A percentile compares a stretch with the other conserved stretches of the same genome.
These are phyloP conservation scores for Hypoxylon lenormandii DNA, from an alignment of 495 filamentous ascomycete species.

Conservation along the genomic window DNA sequence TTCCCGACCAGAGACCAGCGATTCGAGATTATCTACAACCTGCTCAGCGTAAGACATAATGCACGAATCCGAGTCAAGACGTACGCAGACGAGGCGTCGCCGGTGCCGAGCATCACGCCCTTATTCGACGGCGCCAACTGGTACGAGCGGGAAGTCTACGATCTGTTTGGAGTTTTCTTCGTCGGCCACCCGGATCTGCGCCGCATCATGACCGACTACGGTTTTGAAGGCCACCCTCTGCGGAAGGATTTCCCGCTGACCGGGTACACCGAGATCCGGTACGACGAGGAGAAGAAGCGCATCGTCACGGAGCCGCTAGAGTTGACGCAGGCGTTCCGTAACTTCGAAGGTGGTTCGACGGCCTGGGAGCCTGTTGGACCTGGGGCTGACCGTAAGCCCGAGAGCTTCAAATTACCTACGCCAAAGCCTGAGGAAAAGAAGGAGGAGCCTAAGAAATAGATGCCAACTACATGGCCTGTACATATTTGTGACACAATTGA, in stretches of 20 bases:
- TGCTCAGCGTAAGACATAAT: constrained; percentile 95
- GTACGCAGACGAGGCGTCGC: constrained; percentile 95
- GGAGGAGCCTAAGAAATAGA: constrained; percentile 91
- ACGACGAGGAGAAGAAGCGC: constrained; percentile 99
- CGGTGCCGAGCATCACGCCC: constrained; percentile 85
- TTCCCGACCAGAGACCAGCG: constrained; percentile 93
- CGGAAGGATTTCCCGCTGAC: constrained; percentile 98
- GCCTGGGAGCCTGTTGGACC: constrained; percentile 92
- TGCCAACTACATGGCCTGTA: constrained; percentile 44
- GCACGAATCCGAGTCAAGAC: constrained; percentile 97
- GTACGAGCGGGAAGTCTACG: constrained; percentile 98
- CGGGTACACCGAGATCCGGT: constrained; percentile 97
- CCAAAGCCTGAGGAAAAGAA: constrained; percentile 92
- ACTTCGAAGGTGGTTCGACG: constrained; percentile 88
- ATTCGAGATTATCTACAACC: constrained; percentile 98
- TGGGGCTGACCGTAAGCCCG: constrained; percentile 82
- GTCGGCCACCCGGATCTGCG: constrained; percentile 92
- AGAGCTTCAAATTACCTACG: constrained; percentile 91
- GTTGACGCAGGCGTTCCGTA: constrained; percentile 97
- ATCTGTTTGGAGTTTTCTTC: constrained; percentile 98
- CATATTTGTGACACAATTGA: constrained; percentile 49
- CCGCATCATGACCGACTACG: constrained; percentile 99
- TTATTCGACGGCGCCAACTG: constrained; percentile 97
- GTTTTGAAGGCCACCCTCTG: constrained; percentile 97
- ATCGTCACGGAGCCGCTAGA: constrained; percentile 98